Evolutionary conservation across 257 asterid genomes (phyloP).

Genomic region (Fraxinus pennsylvanica): DNA sequence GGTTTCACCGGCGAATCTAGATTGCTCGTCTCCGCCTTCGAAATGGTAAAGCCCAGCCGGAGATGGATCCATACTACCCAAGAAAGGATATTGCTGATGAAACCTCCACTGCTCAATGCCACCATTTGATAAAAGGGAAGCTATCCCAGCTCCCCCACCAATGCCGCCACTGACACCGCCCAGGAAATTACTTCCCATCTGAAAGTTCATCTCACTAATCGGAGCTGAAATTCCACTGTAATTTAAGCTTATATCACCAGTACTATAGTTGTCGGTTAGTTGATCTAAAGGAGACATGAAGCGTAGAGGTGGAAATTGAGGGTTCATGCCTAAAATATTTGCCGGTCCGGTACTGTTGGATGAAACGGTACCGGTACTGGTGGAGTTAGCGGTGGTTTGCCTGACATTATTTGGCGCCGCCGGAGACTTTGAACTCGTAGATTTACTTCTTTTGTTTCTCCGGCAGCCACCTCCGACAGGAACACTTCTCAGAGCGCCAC

Average conservation of each 20-base stretch:
- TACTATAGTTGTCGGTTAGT: conserved; percentile 36
- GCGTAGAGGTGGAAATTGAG: conserved; percentile 51
- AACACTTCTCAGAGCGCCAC: conserved; percentile 76
- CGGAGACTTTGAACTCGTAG: conserved; percentile 59
- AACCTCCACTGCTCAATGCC: conserved; percentile 58
- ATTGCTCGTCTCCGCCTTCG: conserved; percentile 33
- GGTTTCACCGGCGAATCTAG: conserved; percentile 40
- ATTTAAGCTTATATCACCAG: conserved; percentile 41
- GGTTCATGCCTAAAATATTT: conserved; percentile 34
- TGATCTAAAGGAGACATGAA: conserved; percentile 72
- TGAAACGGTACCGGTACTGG: conserved; percentile 38
- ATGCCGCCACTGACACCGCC: conserved; percentile 35
- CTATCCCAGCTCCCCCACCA: conserved; percentile 19
- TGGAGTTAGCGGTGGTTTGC: conserved; percentile 46
- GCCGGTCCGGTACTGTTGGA: conserved; percentile 28
- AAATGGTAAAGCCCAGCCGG: conserved; percentile 38
- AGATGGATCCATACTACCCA: conserved; percentile 48
- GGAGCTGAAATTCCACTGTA: conserved; percentile 50
- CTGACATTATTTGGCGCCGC: conserved; percentile 36
- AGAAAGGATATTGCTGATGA: conserved; percentile 57
- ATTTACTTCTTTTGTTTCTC: conserved; percentile 62
- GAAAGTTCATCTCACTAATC: conserved; percentile 39
- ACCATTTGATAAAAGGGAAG: conserved; percentile 41
- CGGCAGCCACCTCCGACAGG: conserved; percentile 91
- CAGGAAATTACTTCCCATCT: conserved; percentile 30